phyloP scores from a whole-genome alignment of 257 asterid species.

The Cinchona pubescens region DNA sequence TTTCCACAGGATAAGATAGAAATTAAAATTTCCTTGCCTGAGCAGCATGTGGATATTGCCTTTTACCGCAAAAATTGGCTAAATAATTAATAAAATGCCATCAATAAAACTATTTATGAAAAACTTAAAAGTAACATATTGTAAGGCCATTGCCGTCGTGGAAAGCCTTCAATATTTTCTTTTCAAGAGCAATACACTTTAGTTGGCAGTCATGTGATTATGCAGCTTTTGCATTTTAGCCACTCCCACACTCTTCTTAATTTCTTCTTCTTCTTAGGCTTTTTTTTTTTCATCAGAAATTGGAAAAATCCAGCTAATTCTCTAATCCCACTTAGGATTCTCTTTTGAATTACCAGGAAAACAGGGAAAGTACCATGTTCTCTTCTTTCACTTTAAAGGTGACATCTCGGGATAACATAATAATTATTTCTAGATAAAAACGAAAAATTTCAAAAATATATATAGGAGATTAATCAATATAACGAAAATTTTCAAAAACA shows the following conservation, averaged over 20 bases:
- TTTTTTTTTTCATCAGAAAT: background rate
- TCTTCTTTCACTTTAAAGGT: too few relatives aligned
- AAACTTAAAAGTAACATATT: background rate
- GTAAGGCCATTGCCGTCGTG: conserved; percentile 18
- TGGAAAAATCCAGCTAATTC: background rate
- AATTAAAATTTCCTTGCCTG: conserved; percentile 3
- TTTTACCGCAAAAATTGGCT: conserved; percentile 17
- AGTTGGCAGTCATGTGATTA: conserved; percentile 44
- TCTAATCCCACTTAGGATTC: background rate
- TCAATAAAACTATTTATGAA: background rate
- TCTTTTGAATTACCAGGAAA: background rate
- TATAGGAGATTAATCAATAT: too few relatives aligned
- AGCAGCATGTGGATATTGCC: conserved; percentile 30
- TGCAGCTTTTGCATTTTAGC: conserved; percentile 37
- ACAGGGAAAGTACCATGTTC: background rate
- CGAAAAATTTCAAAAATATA: too few relatives aligned
- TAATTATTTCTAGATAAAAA: too few relatives aligned
- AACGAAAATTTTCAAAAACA: too few relatives aligned
- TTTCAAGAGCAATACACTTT: conserved; percentile 31
- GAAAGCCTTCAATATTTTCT: conserved; percentile 23
- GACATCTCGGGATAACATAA: too few relatives aligned
- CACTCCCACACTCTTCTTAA: background rate
- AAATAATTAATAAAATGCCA: conserved; percentile 3
- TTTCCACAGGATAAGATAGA: too few relatives aligned
- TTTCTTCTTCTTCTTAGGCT: background rate